Evolutionary conservation across 306 rosid genomes (phyloP).

Genomic region (Lathyrus aphaca): DNA sequence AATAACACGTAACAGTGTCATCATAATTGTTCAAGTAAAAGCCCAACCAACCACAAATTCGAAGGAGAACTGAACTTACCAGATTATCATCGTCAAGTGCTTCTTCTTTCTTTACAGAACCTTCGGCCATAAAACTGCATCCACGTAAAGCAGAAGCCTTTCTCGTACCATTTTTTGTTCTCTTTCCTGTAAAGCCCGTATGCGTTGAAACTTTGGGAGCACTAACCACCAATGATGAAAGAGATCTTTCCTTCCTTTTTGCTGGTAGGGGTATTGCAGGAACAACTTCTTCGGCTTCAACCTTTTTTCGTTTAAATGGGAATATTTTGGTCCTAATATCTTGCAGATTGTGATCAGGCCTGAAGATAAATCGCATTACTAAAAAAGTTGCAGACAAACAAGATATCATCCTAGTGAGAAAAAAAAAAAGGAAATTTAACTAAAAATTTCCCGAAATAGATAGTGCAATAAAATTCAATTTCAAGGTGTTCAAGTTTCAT

Average conservation of each 20-base stretch:
- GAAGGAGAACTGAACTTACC: slow-evolving; percentile 59
- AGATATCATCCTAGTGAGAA: background rate
- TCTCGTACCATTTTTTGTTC: slow-evolving; percentile 75
- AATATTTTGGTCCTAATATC: slow-evolving; percentile 87
- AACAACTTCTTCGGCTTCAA: slow-evolving; percentile 61
- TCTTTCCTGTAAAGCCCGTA: slow-evolving; percentile 79
- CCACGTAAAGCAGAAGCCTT: slow-evolving; percentile 78
- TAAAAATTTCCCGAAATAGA: background rate
- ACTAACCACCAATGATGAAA: slow-evolving; percentile 88
- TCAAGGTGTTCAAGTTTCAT: background rate
- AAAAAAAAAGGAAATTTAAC: no score
- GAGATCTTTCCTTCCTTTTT: slow-evolving; percentile 95
- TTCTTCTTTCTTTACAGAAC: slow-evolving; percentile 63
- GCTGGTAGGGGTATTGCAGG: slow-evolving; percentile 66
- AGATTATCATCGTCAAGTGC: slow-evolving; percentile 56
- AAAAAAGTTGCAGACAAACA: background rate
- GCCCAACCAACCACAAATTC: slow-evolving; percentile 1
- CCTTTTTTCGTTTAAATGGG: slow-evolving; percentile 68
- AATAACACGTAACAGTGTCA: slow-evolving; percentile 14
- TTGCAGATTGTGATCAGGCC: slow-evolving; percentile 99
- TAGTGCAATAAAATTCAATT: background rate
- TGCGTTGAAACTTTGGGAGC: slow-evolving; percentile 85
- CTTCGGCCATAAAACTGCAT: slow-evolving; percentile 61
- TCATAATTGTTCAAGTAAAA: slow-evolving; percentile 29
- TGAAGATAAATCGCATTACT: slow-evolving; percentile 43